Conservation (phyloP, 768 basidiomycete species). For the Russula compacta region DNA sequence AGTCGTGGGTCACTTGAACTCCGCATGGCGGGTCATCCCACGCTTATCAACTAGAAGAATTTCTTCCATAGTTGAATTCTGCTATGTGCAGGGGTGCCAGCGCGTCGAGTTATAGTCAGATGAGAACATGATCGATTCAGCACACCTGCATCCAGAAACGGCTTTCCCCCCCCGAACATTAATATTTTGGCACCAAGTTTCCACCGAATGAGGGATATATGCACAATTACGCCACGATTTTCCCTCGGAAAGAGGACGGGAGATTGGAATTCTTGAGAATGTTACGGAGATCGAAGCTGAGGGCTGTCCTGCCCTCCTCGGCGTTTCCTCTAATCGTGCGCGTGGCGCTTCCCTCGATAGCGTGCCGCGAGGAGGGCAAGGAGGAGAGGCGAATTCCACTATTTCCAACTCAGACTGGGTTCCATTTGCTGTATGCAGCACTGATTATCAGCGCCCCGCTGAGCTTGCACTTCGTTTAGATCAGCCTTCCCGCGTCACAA, state of each 20-base stretch:
- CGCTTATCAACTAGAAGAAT: neutral
- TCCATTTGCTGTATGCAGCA: neutral
- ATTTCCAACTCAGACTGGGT: slow-evolving; percentile 8
- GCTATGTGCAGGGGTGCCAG: no score
- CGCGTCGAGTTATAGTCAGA: no score
- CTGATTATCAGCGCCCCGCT: neutral
- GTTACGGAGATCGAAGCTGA: neutral
- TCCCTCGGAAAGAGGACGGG: neutral
- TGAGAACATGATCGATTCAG: no score
- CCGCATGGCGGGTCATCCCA: neutral
- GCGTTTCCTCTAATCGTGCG: neutral
- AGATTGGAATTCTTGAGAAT: neutral
- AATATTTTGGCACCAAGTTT: neutral
- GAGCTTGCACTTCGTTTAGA: neutral
- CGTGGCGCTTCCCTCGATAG: neutral
- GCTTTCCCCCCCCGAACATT: neutral
- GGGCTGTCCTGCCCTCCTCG: neutral
- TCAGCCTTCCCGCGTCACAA: neutral
- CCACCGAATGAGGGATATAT: neutral
- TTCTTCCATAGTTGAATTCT: neutral
- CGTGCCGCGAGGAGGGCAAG: neutral
- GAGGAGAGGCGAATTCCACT: neutral
- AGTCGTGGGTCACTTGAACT: neutral
- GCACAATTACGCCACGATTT: neutral
- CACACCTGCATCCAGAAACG: neutral